phyloP scores from a whole-genome alignment of 2,329 filamentous ascomycete species.

The Aspergillus ochraceus region DNA sequence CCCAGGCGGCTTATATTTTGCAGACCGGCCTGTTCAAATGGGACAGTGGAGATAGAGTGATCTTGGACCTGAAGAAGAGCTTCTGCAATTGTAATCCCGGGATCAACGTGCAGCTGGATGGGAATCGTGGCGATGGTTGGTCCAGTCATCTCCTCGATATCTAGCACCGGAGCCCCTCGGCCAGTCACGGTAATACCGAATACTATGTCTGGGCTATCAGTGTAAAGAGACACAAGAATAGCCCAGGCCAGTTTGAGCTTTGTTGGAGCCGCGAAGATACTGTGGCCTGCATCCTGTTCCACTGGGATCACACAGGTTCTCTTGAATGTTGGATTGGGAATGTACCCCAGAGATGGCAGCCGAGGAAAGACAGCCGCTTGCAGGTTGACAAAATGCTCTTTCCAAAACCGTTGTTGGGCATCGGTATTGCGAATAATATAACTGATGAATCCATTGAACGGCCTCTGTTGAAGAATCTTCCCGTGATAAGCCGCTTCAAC shows the following conservation, averaged over 20 bases:
- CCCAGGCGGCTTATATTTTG: slow-evolving; percentile 51
- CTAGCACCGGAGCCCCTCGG: neutral
- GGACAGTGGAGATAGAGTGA: neutral
- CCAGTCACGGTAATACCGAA: neutral
- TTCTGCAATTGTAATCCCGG: neutral
- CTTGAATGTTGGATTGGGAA: neutral
- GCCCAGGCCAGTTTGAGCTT: neutral
- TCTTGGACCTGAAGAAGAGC: neutral
- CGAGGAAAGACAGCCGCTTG: neutral
- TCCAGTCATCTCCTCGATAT: neutral
- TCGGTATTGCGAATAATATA: neutral
- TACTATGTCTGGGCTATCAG: neutral
- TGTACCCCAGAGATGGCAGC: neutral
- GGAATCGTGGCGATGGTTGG: slow-evolving; percentile 2
- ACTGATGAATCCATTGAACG: slow-evolving; percentile 4
- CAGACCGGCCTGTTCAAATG: slow-evolving; percentile 53
- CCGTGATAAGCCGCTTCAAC: slow-evolving; percentile 1
- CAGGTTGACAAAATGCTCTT: neutral
- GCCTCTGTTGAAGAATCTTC: neutral
- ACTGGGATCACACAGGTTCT: neutral
- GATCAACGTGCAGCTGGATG: neutral
- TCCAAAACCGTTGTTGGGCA: neutral
- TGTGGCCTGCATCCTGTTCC: neutral
- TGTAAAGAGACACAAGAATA: neutral
- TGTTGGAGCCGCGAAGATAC: neutral